These are phyloP conservation scores for Bruguiera sexangula DNA, from an alignment of 345 rosid genomes.

Conservation along the genomic window DNA sequence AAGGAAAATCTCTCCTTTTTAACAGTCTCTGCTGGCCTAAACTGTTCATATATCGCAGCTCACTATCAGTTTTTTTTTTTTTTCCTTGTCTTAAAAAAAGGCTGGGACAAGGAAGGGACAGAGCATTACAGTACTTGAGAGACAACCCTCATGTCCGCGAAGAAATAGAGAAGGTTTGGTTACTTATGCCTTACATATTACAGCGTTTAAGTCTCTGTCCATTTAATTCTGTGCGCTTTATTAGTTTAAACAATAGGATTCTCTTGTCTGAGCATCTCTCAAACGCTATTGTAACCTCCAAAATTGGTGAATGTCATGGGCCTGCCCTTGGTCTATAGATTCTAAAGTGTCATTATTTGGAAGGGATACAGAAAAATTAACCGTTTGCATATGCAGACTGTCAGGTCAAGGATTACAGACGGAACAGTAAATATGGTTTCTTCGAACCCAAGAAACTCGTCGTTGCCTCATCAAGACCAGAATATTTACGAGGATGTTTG, in stretches of 20 bases:
- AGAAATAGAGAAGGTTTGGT: conserved; percentile 76
- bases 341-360: background rate
- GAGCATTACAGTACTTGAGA: conserved; percentile 72
- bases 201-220: background rate
- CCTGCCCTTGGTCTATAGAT: background rate
- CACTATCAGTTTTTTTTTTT: background rate
- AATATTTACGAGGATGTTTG: conserved; percentile 42
- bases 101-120: conserved; percentile 95
- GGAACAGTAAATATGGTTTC: conserved; percentile 44
- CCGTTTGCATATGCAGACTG: conserved; percentile 42
- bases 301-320: background rate
- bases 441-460: conserved; percentile 29
- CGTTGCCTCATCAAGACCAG: conserved; percentile 40
- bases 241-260: background rate
- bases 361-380: background rate
- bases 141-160: conserved; percentile 60
- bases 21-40: background rate
- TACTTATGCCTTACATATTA: background rate
- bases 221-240: background rate
- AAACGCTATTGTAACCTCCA: no score
- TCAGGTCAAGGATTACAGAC: conserved; percentile 54
- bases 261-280: background rate
- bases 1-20: background rate
- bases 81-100: conserved; percentile 27
- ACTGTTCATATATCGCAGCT: background rate